Evolutionary conservation across 2,329 filamentous ascomycete species (phyloP), one percentile per base, ranked within the genome.

Genomic region (Penicillium nordicum): DNA sequence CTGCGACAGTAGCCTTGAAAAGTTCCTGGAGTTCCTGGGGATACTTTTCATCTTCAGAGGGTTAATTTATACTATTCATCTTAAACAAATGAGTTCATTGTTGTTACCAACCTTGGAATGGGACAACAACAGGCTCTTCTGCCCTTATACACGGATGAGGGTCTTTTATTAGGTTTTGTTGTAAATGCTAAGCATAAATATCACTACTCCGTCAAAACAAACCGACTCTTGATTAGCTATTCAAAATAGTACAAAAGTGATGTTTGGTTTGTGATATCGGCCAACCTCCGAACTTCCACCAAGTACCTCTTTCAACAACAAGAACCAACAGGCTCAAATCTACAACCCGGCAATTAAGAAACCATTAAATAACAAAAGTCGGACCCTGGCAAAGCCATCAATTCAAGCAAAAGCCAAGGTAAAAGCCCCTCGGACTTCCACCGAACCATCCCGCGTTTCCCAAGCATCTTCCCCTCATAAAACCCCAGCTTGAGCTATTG

Each of bases 361-460:
- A 21, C 8, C 2, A 16, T 8, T 25, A 23, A 45, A 21, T 36
- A 8, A 0, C 5, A 36, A 36, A 23, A 23, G 8, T 25, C 5
- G 9, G 30, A 27, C 29, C 14, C 16, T 34, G 16, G 16, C 11
- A 34, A 41, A 44, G 21, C 29, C 6, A 53, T 21, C n/a, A 6
- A 16, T 8, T 5, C 38, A 34, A 23, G 45, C 27, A 25, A 53
- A 30, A 40, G 34, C 34, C 34, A 53, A 48, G 32, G 4, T 34
- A 23, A 14, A 21, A 21, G 21, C 29, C 16, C n/a, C 32, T 64
- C 62, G 62, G 62, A 64, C 54, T 61, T 61, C 2, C 21, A 29
- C 62, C 62, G 62, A 63, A 41, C 16, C 51, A 63, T 56, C 57
- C 61, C 57, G 53, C 57, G 46, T 34, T 57, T 46, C 63, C 58